phyloP scores from a whole-genome alignment of 805 yeast species.

The Teunomyces pallodes region DNA sequence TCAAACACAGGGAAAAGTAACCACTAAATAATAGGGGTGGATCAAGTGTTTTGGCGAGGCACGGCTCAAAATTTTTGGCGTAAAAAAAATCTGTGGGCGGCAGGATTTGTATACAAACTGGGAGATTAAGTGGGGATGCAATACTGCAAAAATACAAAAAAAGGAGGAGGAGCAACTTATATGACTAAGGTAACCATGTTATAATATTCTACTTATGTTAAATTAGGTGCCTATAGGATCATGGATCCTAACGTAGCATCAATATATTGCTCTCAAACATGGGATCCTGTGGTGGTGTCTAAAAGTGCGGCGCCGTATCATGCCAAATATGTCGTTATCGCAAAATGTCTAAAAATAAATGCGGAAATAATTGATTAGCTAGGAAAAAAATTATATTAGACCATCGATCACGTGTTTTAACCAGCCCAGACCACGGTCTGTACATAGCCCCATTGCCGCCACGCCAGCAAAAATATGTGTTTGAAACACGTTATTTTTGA shows the following conservation, averaged over 20 bases:
- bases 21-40: constrained; percentile 1
- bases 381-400: too few relatives aligned
- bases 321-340: background rate
- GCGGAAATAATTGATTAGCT: background rate
- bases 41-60: background rate
- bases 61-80: constrained; percentile 1
- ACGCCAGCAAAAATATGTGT: background rate
- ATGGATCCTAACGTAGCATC: background rate
- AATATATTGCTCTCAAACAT: too few relatives aligned
- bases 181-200: too few relatives aligned
- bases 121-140: background rate
- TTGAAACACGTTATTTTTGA: background rate
- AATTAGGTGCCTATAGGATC: background rate
- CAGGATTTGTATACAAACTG: background rate
- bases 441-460: background rate
- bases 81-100: background rate
- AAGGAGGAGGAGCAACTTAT: too few relatives aligned
- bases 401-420: background rate
- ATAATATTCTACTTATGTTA: too few relatives aligned
- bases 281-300: background rate
- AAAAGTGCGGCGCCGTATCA: background rate
- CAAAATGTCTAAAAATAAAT: background rate
- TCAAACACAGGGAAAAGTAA: background rate
- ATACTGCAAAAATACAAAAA: background rate
- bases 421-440: background rate